A percentile compares a stretch with the other conserved stretches of the same genome.
phyloP scores from a whole-genome alignment of 306 rosid species.

The Quercus wislizeni region DNA sequence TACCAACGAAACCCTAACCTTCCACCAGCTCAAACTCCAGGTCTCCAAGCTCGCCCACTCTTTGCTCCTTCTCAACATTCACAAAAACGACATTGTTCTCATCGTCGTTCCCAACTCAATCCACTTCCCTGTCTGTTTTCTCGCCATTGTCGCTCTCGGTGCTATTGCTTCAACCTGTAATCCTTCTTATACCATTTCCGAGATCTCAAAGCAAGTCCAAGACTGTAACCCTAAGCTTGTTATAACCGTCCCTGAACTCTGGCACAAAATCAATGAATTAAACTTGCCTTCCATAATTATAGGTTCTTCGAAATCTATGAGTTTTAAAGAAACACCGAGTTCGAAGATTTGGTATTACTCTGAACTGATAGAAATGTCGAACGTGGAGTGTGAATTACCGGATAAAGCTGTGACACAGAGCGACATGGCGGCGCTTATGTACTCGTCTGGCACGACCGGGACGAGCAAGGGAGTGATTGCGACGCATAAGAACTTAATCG shows the following conservation, averaged over 20 bases:
- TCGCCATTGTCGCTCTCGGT: slow-evolving; percentile 2
- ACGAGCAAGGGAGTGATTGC: slow-evolving; percentile 48
- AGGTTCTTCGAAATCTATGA: neutral
- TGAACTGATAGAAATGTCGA: slow-evolving; percentile 20
- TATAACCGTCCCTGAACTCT: slow-evolving; percentile 29
- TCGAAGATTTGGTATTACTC: slow-evolving; percentile 12
- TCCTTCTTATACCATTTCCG: slow-evolving; percentile 15
- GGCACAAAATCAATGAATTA: slow-evolving; percentile 2
- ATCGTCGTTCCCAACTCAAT: slow-evolving; percentile 22
- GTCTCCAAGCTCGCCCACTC: slow-evolving; percentile 27
- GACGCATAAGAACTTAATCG: slow-evolving; percentile 47
- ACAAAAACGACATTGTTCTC: slow-evolving; percentile 26
- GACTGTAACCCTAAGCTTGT: slow-evolving; percentile 39
- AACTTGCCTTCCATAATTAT: slow-evolving; percentile 21
- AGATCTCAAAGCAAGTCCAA: slow-evolving; percentile 29
- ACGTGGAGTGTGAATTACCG: slow-evolving; percentile 4
- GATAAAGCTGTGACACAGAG: slow-evolving; percentile 10
- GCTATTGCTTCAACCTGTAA: slow-evolving; percentile 28
- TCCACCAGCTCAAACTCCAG: slow-evolving; percentile 32
- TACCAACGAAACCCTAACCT: slow-evolving; percentile 32
- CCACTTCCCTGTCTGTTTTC: slow-evolving; percentile 8
- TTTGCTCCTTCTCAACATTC: slow-evolving; percentile 13
- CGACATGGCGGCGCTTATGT: slow-evolving; percentile 42
- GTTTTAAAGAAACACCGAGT: neutral
- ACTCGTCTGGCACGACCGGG: slow-evolving; percentile 49